Base-by-base conservation (phyloP, 108 stramenopile species). In the Skeletonema potamos region DNA sequence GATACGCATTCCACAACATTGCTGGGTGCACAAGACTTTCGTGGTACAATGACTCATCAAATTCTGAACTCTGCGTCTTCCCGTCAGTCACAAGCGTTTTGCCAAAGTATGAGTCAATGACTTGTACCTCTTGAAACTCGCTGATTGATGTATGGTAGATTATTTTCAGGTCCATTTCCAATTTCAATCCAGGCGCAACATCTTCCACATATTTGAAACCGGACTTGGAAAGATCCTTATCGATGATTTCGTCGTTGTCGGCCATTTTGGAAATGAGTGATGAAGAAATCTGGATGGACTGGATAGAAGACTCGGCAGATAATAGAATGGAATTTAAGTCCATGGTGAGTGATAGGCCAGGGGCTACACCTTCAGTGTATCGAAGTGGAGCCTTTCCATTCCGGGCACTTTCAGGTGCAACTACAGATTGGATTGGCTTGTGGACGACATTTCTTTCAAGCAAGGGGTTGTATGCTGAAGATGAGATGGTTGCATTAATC, bases 21-120 rank as follows among this genome's bases (percentile, higher is more conserved):
- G 88, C 72, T 15, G 95, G 93, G 68, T 94, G 92, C 17, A 96
- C 92, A 10, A 96, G 64, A 46, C 64, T 68, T 69, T 96, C 95
- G 70, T 96, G 95, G 55, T 96, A 96, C 41, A 89, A 87, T 66
- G 86, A 92, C 70, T 96, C 95, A 68, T 96, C 95, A 54, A 82
- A 76, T 48, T 87, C 72, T 20, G 92, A 46, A 51, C 89, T 91
- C 67, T 96, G 95, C 0, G 95, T 95, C 72, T 96, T 95, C 24
- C 96, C 93, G 64, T 97, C 97, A 7, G 96, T 93, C 17, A 97
- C 90, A 8, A 97, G 75, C 4, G 92, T 96, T 66, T 64, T 41
- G n/a, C 82, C 82, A 64, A 78, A 82, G 66, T 73, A 68, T 4
- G 82, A 67, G 12, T 78, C 77, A 30, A 82, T 58, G 28, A 78